These are phyloP conservation scores for Podospora pseudopauciseta DNA, from an alignment of 495 filamentous ascomycete genomes.

Conservation along the genomic window DNA sequence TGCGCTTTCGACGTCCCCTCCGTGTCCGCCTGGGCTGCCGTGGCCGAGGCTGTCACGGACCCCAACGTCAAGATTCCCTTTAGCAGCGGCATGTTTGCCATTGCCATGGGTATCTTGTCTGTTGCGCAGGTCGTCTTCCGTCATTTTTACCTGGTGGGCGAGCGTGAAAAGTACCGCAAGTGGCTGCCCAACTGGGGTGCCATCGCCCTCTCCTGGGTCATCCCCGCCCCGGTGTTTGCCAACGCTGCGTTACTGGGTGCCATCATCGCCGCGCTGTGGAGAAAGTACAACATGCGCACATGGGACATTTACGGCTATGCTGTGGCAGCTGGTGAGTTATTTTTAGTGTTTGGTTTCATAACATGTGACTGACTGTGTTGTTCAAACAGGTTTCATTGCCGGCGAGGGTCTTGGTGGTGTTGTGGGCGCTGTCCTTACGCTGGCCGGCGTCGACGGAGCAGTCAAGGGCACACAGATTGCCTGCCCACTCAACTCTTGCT, in stretches of 20 bases:
- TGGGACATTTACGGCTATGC: constrained; percentile 65
- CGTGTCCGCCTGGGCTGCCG: constrained; percentile 63
- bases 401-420: constrained; percentile 65
- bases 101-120: constrained; percentile 51
- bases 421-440: constrained; percentile 54
- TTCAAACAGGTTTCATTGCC: constrained; percentile 52
- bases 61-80: constrained; percentile 54
- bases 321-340: constrained; percentile 51
- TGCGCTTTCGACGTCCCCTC: constrained; percentile 58
- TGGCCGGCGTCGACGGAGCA: constrained; percentile 47
- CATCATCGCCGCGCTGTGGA: constrained; percentile 54
- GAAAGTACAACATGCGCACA: constrained; percentile 49
- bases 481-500: constrained; percentile 41
- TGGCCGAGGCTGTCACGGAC: constrained; percentile 60
- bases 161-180: constrained; percentile 47
- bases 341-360: not conserved
- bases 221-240: constrained; percentile 38
- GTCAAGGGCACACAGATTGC: constrained; percentile 45
- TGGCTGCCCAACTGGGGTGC: constrained; percentile 68
- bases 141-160: constrained; percentile 52
- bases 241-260: constrained; percentile 59
- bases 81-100: constrained; percentile 53
- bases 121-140: constrained; percentile 52
- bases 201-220: constrained; percentile 60
- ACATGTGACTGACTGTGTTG: not conserved